A percentile compares a stretch with the other conserved stretches of the same genome.
phyloP scores from a whole-genome alignment of 2,329 filamentous ascomycete species.

The Exserohilum turcica region DNA sequence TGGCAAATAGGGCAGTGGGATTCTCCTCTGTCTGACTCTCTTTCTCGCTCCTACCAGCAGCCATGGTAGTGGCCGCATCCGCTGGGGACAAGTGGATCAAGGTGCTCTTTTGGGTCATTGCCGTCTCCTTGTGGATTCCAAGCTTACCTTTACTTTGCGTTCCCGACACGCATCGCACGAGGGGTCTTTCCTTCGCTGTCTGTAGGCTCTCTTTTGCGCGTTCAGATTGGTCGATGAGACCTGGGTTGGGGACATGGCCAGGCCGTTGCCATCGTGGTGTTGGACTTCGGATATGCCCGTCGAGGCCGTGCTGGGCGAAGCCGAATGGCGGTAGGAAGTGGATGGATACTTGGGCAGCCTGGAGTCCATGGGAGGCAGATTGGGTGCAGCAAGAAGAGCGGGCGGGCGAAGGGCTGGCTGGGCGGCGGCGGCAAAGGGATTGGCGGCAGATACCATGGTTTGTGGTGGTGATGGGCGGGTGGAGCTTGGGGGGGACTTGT shows the following conservation, averaged over 20 bases:
- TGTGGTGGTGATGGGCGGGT: constrained; percentile 42
- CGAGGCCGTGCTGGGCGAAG: constrained; percentile 44
- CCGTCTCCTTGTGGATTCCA: not conserved
- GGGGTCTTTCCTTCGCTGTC: constrained; percentile 92
- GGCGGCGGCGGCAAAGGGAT: constrained; percentile 37
- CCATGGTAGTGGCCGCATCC: not conserved
- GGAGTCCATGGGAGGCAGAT: constrained; percentile 32
- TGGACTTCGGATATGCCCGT: constrained; percentile 39
- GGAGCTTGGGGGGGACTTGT: constrained; percentile 42
- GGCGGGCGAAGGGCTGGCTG: constrained; percentile 31
- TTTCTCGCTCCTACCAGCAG: too few relatives aligned
- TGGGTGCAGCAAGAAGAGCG: constrained; percentile 39
- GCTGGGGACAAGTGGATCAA: not conserved
- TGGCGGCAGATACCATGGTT: constrained; percentile 41
- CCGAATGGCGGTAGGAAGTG: constrained; percentile 41
- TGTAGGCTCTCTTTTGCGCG: constrained; percentile 89
- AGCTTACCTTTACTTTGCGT: constrained; percentile 66
- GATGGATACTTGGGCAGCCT: constrained; percentile 42
- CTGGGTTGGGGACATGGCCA: constrained; percentile 51
- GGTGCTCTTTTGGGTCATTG: not conserved
- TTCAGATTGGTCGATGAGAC: constrained; percentile 61
- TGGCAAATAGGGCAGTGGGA: too few relatives aligned
- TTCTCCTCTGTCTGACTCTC: not conserved
- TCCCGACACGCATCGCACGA: constrained; percentile 97
- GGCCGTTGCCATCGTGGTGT: constrained; percentile 35